Percentiles rank a stretch among this genome's conserved stretches.
Conservation (phyloP, 208 protist genomes). For the Herpetomonas tarakana region DNA sequence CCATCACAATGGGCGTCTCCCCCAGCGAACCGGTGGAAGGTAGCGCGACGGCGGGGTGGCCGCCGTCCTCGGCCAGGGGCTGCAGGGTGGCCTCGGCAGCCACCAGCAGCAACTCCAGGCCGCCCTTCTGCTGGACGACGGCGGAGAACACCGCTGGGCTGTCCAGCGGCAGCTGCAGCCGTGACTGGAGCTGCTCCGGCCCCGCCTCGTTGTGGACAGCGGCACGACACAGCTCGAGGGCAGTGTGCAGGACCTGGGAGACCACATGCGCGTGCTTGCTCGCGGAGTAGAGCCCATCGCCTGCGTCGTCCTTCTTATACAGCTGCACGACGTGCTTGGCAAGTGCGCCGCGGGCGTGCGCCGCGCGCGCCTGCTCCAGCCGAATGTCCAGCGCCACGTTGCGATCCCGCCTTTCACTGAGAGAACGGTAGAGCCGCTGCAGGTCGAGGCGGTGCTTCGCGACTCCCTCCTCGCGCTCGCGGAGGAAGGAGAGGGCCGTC, state of each 20-base stretch:
- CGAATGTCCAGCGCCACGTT: constrained; percentile 45
- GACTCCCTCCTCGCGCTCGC: constrained; percentile 15
- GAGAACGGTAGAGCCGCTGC: constrained; percentile 20
- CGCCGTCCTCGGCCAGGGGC: constrained; percentile 4
- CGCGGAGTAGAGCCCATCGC: constrained; percentile 51
- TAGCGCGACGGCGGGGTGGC: too few species aligned
- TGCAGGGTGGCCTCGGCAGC: constrained; percentile 26
- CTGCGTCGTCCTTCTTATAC: constrained; percentile 57
- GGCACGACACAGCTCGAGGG: background rate
- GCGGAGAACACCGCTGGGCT: constrained; percentile 28
- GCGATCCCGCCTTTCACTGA: background rate
- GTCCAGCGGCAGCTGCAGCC: constrained; percentile 22
- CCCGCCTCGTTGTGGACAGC: background rate
- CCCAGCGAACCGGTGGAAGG: too few species aligned
- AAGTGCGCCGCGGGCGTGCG: constrained; percentile 23
- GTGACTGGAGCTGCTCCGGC: constrained; percentile 7
- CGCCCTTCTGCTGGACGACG: constrained; percentile 60
- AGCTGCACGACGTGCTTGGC: constrained; percentile 29
- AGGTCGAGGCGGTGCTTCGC: constrained; percentile 19
- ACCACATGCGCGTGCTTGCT: constrained; percentile 16
- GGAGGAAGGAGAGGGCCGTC: constrained; percentile 8
- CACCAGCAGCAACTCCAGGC: constrained; percentile 47
- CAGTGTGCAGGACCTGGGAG: constrained; percentile 9
- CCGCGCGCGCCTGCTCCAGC: constrained; percentile 38
- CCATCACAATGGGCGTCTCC: too few species aligned